phyloP scores from a whole-genome alignment of 2,329 filamentous ascomycete genomes.

The Fusarium sp. region DNA sequence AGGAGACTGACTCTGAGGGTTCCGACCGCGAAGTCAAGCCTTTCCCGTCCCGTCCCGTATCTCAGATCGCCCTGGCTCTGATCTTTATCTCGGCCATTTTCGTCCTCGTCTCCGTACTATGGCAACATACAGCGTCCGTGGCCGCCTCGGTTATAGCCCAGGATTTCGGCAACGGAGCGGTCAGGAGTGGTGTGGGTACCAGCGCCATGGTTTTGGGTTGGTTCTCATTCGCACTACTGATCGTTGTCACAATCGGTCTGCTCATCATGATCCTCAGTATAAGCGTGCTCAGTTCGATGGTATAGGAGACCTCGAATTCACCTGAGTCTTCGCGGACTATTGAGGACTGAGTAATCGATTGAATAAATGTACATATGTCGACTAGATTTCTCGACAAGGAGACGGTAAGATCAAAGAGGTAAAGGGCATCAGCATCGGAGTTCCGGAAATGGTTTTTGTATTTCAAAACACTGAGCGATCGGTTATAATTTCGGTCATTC shows the following conservation, averaged over 20 bases:
- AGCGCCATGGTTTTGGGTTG: slow-evolving; percentile 97
- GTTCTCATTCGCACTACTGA: slow-evolving; percentile 94
- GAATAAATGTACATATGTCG: slow-evolving; percentile 44
- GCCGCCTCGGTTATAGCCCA: slow-evolving; percentile 93
- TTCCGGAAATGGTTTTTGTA: slow-evolving; percentile 44
- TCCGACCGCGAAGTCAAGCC: slow-evolving; percentile 92
- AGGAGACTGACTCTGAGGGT: slow-evolving; percentile 83
- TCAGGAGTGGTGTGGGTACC: slow-evolving; percentile 88
- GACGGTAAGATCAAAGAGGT: slow-evolving; percentile 40
- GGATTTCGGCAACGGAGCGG: slow-evolving; percentile 90
- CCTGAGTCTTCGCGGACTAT: slow-evolving; percentile 31
- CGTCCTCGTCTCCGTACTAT: slow-evolving; percentile 79
- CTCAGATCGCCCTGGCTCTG: slow-evolving; percentile 90
- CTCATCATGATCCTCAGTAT: slow-evolving; percentile 98
- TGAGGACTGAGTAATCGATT: slow-evolving; percentile 29
- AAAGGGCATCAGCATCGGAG: slow-evolving; percentile 52
- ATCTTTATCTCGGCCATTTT: slow-evolving; percentile 84
- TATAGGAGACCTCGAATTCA: slow-evolving; percentile 41
- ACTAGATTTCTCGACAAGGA: slow-evolving; percentile 22
- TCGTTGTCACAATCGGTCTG: slow-evolving; percentile 94
- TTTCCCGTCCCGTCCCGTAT: slow-evolving; percentile 91
- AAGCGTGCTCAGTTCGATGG: slow-evolving; percentile 75
- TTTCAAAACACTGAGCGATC: slow-evolving; percentile 37
- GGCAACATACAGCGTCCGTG: slow-evolving; percentile 96
- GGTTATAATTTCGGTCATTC: slow-evolving; percentile 42